Evolutionary conservation across 2,329 filamentous ascomycete species (phyloP).

Genomic region (Arthrobotrys conoides): DNA sequence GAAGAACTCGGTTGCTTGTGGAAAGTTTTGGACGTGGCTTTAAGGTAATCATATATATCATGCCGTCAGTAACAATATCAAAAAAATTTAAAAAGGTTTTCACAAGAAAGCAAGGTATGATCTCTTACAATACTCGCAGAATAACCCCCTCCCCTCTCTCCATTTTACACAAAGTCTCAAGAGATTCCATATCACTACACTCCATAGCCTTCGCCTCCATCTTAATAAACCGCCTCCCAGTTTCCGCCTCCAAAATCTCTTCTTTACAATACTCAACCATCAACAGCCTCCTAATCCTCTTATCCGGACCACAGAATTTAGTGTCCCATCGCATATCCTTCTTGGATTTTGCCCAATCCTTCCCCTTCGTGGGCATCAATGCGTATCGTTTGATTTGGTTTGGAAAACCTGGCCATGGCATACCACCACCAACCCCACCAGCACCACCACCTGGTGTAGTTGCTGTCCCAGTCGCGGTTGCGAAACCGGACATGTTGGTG

Average conservation of each 20-base stretch:
- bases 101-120: slow-evolving; percentile 65
- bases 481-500: slow-evolving; percentile 36
- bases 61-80: slow-evolving; percentile 11
- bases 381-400: slow-evolving; percentile 33
- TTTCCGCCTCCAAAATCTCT: slow-evolving; percentile 52
- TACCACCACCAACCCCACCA: not conserved
- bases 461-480: not conserved
- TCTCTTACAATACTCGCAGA: slow-evolving; percentile 65
- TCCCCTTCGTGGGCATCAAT: slow-evolving; percentile 59
- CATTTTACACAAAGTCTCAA: slow-evolving; percentile 60
- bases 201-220: slow-evolving; percentile 57
- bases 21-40: slow-evolving; percentile 71
- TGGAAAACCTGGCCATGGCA: slow-evolving; percentile 3
- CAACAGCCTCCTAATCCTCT: slow-evolving; percentile 67
- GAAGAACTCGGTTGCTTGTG: slow-evolving; percentile 70
- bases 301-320: slow-evolving; percentile 50
- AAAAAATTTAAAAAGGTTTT: not conserved
- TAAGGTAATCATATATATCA: slow-evolving; percentile 16
- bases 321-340: slow-evolving; percentile 60
- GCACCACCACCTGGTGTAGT: not conserved
- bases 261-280: slow-evolving; percentile 70
- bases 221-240: slow-evolving; percentile 60
- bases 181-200: slow-evolving; percentile 31
- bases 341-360: slow-evolving; percentile 56
- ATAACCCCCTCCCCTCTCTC: slow-evolving; percentile 64